Evolutionary conservation across 805 yeast genomes (phyloP).

Genomic region (Lipomyces chichibuensis): DNA sequence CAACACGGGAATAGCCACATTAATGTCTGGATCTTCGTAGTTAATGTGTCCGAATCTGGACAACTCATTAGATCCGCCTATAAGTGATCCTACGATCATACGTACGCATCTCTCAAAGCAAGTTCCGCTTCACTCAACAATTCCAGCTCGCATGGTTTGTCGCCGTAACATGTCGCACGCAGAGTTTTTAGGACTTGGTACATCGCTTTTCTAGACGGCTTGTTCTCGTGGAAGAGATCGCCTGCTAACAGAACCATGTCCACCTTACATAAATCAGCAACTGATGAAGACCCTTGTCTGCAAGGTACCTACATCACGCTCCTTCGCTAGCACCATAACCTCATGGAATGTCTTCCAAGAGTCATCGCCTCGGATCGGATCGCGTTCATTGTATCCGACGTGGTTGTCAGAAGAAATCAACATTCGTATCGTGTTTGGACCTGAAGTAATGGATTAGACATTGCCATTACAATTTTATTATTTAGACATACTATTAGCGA

Average conservation of each 20-base stretch:
- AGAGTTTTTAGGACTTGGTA: constrained; percentile 78
- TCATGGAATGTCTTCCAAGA: constrained; percentile 87
- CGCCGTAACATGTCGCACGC: constrained; percentile 76
- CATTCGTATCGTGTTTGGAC: constrained; percentile 69
- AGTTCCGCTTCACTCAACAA: constrained; percentile 74
- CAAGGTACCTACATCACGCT: constrained; percentile 54
- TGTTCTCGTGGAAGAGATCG: constrained; percentile 86
- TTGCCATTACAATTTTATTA: not conserved
- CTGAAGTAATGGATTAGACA: constrained; percentile 4
- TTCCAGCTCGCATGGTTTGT: constrained; percentile 83
- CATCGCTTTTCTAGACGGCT: constrained; percentile 83
- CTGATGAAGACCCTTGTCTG: not conserved
- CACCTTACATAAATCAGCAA: constrained; percentile 40
- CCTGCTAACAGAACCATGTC: constrained; percentile 94
- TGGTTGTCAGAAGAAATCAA: constrained; percentile 94
- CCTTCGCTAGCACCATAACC: constrained; percentile 69
- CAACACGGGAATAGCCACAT: constrained; percentile 86
- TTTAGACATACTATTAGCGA: not conserved
- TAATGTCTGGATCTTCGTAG: constrained; percentile 87
- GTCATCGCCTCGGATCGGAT: constrained; percentile 88
- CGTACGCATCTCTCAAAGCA: constrained; percentile 56
- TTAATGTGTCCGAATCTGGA: constrained; percentile 65
- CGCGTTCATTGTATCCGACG: constrained; percentile 89
- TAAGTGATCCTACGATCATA: not conserved
- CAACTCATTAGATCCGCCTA: not conserved